These are phyloP conservation scores for Collybia mongolica DNA, from an alignment of 768 basidiomycete genomes.

Conservation along the genomic window DNA sequence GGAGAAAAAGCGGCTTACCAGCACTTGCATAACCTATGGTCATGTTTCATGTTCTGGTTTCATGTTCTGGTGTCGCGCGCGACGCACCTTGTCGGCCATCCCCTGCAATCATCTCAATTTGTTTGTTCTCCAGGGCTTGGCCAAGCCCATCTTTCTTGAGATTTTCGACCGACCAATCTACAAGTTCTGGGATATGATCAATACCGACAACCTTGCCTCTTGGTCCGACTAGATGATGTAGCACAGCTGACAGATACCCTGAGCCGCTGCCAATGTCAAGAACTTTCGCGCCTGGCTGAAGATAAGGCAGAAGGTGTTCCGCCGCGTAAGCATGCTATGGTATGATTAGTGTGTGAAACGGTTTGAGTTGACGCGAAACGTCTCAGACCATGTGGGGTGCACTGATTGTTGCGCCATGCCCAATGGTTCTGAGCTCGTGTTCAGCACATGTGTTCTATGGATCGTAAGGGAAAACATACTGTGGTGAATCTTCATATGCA, in stretches of 20 bases:
- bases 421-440: conserved; percentile 38
- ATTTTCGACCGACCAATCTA: conserved; percentile 68
- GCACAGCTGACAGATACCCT: conserved; percentile 81
- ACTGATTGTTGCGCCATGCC: conserved; percentile 88
- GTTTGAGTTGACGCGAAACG: not conserved
- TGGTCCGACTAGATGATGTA: conserved; percentile 66
- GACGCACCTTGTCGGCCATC: conserved; percentile 74
- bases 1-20: conserved; percentile 21
- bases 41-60: not conserved
- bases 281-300: conserved; percentile 69
- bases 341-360: not conserved
- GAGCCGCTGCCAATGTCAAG: conserved; percentile 92
- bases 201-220: conserved; percentile 79
- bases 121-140: conserved; percentile 45
- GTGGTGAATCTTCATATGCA: conserved; percentile 82
- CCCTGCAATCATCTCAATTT: conserved; percentile 65
- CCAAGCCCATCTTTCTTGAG: conserved; percentile 65
- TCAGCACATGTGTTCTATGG: too few species aligned
- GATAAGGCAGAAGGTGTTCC: conserved; percentile 72
- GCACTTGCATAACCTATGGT: conserved; percentile 32
- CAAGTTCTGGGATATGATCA: conserved; percentile 84
- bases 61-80: not conserved
- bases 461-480: conserved; percentile 39
- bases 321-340: conserved; percentile 80
- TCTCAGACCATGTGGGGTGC: conserved; percentile 91